These are phyloP conservation scores for Hyaloraphidium curvatum DNA, from an alignment of 192 early-diverging fungal species.

Conservation along the genomic window DNA sequence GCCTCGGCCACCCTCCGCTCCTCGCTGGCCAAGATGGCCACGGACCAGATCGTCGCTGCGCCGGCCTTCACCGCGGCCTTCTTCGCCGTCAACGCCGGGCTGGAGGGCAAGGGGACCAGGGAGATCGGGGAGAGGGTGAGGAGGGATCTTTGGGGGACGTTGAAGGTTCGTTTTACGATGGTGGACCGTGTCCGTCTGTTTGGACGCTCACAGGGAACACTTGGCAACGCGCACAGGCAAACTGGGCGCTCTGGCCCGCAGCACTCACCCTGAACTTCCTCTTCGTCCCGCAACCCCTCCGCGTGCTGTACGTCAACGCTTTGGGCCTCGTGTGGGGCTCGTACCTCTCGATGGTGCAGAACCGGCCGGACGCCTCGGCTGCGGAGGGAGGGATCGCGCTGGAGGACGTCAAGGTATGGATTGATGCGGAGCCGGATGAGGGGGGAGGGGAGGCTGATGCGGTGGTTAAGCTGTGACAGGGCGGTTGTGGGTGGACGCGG, in stretches of 20 bases:
- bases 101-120: background rate
- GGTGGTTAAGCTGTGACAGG: too few species aligned
- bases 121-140: background rate
- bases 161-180: too few species aligned
- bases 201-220: too few species aligned
- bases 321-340: background rate
- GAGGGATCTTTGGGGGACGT: background rate
- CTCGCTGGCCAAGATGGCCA: background rate
- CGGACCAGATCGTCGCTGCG: background rate
- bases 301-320: background rate
- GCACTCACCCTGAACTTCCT: background rate
- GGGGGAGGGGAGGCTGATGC: too few species aligned
- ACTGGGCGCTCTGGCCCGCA: background rate
- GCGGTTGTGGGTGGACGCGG: too few species aligned
- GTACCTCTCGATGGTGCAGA: background rate
- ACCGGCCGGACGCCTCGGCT: too few species aligned
- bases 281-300: background rate
- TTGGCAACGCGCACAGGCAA: too few species aligned
- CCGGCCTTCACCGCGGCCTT: background rate
- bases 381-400: too few species aligned
- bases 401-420: too few species aligned
- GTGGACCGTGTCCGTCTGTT: too few species aligned
- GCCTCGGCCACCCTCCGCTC: background rate
- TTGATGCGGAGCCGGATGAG: too few species aligned
- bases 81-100: background rate